These are phyloP conservation scores for Ogataea nakhonphanomensis DNA, from an alignment of 805 yeast species.

Conservation along the genomic window DNA sequence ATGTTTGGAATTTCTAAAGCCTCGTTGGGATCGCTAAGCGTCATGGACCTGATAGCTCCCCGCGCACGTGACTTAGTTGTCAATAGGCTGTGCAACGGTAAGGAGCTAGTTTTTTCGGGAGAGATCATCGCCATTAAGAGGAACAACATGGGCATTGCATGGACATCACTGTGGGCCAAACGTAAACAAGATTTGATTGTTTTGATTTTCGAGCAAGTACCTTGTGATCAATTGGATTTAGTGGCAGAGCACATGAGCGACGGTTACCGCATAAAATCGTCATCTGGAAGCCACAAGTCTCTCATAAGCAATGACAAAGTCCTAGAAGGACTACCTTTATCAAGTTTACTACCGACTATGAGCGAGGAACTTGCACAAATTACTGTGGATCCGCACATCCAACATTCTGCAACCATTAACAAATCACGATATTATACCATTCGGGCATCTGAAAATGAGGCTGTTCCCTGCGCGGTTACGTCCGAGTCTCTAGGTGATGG, in stretches of 20 bases:
- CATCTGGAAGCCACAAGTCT: constrained; percentile 21
- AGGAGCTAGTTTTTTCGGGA: constrained; percentile 68
- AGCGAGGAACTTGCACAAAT: constrained; percentile 28
- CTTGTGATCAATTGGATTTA: constrained; percentile 63
- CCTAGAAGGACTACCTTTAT: neutral
- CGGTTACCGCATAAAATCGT: constrained; percentile 23
- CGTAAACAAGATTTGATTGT: constrained; percentile 65
- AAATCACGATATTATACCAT: constrained; percentile 62
- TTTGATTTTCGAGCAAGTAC: constrained; percentile 85
- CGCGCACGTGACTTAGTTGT: constrained; percentile 70
- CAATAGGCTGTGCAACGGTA: constrained; percentile 44
- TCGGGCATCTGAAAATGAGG: constrained; percentile 37
- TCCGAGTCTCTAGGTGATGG: constrained; percentile 50
- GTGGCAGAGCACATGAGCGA: constrained; percentile 39
- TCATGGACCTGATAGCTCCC: constrained; percentile 75
- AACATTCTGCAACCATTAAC: constrained; percentile 45
- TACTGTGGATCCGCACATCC: neutral
- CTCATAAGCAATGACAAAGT: constrained; percentile 18
- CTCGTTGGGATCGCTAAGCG: constrained; percentile 56
- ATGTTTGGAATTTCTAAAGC: constrained; percentile 77
- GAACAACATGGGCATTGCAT: constrained; percentile 61
- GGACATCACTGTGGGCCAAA: constrained; percentile 93
- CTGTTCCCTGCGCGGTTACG: constrained; percentile 72
- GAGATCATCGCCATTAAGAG: constrained; percentile 78
- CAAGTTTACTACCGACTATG: constrained; percentile 24